Conservation (phyloP, 139 green algal species). For the Ulvella scutata region DNA sequence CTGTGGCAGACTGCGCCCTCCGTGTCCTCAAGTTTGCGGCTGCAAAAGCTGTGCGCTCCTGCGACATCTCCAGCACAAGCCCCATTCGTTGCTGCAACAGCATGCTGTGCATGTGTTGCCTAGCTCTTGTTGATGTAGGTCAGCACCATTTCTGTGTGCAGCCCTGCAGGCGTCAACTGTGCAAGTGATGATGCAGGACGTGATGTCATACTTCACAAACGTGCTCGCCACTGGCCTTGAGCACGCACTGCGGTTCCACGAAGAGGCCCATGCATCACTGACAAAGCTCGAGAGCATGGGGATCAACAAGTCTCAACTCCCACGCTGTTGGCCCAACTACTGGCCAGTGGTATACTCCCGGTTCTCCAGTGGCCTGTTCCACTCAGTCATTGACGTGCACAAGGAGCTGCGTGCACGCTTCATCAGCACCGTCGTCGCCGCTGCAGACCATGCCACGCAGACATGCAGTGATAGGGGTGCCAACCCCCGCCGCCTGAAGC, state of each 20-base stretch:
- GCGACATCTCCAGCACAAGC: too few species aligned
- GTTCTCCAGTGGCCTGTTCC: not conserved
- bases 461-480: not conserved
- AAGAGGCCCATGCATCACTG: not conserved
- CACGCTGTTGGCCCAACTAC: too few species aligned
- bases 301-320: not conserved
- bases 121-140: too few species aligned
- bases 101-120: too few species aligned
- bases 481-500: not conserved
- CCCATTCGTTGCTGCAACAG: too few species aligned
- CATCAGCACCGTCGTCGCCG: not conserved
- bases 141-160: too few species aligned
- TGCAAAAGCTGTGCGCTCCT: not conserved
- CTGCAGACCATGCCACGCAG: not conserved
- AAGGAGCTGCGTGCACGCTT: not conserved
- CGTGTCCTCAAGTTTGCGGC: not conserved
- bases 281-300: not conserved
- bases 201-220: not conserved
- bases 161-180: too few species aligned
- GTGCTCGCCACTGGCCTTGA: not conserved
- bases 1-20: not conserved
- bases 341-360: not conserved
- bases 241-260: not conserved
- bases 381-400: not conserved
- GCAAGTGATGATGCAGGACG: constrained; percentile 3